phyloP scores from a whole-genome alignment of 129 eudicot genomes.

The sunflower (Helianthus annuus) region DNA sequence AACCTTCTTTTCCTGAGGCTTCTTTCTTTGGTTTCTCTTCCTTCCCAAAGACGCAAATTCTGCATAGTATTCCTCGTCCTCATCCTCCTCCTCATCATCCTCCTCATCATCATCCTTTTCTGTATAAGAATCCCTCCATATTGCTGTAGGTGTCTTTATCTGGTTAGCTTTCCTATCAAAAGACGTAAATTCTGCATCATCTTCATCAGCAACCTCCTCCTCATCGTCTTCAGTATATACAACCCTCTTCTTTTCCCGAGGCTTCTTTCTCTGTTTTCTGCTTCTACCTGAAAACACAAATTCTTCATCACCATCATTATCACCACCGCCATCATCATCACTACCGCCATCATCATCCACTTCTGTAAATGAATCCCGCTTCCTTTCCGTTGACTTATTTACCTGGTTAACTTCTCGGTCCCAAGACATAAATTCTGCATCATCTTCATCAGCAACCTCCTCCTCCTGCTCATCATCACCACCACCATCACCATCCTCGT shows the following conservation, averaged over 20 bases:
- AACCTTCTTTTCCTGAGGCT: conserved; percentile 22
- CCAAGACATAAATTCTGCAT: background rate
- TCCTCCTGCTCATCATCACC: background rate
- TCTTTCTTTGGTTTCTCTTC: conserved; percentile 20
- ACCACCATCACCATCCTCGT: conserved; percentile 13
- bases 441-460: conserved; percentile 26
- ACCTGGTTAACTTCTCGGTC: conserved; percentile 18
- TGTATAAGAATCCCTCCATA: conserved; percentile 24
- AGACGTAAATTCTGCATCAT: conserved; percentile 30
- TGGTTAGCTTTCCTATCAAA: conserved; percentile 7
- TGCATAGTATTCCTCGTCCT: background rate
- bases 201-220: conserved; percentile 25
- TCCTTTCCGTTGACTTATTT: conserved; percentile 28
- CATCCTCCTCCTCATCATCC: background rate
- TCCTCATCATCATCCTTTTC: conserved; percentile 31
- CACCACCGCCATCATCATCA: background rate
- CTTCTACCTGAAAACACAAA: conserved; percentile 2
- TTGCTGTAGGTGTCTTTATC: conserved; percentile 4
- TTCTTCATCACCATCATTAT: conserved; percentile 9
- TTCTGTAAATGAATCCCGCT: conserved; percentile 27
- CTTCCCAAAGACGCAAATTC: conserved; percentile 18
- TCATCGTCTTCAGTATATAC: conserved; percentile 18
- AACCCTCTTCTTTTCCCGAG: conserved; percentile 18
- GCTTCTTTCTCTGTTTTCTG: background rate
- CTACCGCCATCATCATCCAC: background rate